phyloP scores from a whole-genome alignment of 2,329 filamentous ascomycete species.

The Claviceps sorghi region DNA sequence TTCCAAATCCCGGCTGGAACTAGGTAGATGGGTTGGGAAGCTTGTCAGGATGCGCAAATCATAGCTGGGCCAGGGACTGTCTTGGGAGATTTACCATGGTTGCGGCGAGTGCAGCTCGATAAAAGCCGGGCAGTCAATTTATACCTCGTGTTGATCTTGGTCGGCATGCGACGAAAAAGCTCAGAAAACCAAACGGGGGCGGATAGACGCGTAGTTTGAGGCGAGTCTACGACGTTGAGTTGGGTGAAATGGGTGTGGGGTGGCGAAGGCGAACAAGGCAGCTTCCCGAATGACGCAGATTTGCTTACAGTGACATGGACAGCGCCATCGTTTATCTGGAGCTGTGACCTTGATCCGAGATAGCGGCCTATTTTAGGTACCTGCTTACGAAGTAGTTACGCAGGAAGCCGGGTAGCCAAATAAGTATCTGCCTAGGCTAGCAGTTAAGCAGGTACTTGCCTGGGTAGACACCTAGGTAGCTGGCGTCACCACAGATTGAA shows the following conservation, averaged over 20 bases:
- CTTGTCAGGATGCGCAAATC: background rate
- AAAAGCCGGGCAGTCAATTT: background rate
- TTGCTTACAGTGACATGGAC: background rate
- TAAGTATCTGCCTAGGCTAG: too few species aligned
- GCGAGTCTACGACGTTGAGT: background rate
- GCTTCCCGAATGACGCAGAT: constrained; percentile 8
- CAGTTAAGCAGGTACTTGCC: too few species aligned
- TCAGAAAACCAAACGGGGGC: background rate
- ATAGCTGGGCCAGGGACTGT: background rate
- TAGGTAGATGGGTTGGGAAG: background rate
- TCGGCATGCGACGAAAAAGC: background rate
- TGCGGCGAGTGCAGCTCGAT: background rate
- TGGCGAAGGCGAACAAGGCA: constrained; percentile 5
- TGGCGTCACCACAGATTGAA: background rate
- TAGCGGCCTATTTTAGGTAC: too few species aligned
- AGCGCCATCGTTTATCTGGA: background rate
- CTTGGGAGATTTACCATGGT: background rate
- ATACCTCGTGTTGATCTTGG: background rate
- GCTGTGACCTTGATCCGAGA: too few species aligned
- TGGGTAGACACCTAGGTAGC: background rate
- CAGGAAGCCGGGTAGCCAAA: too few species aligned
- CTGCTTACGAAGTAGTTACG: too few species aligned
- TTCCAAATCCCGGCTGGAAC: constrained; percentile 21
- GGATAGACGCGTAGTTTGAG: background rate
- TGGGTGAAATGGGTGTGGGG: background rate